These are phyloP conservation scores for Umbelopsis sp. DNA, from an alignment of 192 early-diverging fungal genomes.

Conservation along the genomic window DNA sequence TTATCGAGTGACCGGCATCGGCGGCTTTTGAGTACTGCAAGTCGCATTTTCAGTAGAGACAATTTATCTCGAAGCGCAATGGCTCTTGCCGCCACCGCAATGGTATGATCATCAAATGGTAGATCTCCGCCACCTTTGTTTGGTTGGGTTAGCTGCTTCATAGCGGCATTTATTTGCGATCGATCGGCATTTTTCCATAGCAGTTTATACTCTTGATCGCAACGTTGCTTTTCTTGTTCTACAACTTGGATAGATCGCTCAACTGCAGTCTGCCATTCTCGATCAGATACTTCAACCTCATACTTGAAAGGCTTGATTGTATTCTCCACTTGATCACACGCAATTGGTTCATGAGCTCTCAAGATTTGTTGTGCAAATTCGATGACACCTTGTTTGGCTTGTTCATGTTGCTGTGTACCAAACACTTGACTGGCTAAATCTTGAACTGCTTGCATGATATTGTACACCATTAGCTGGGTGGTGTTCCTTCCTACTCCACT, in stretches of 20 bases:
- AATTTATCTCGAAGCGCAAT: constrained; percentile 72
- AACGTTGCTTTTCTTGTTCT: constrained; percentile 70
- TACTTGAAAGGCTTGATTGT: constrained; percentile 98
- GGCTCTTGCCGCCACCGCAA: constrained; percentile 73
- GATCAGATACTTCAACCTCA: constrained; percentile 87
- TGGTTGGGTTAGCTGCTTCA: constrained; percentile 68
- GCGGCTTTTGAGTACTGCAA: constrained; percentile 74
- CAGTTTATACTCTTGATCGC: constrained; percentile 62
- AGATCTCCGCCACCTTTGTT: constrained; percentile 52
- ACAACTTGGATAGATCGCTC: constrained; percentile 70
- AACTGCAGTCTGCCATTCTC: constrained; percentile 87
- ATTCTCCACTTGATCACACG: constrained; percentile 95
- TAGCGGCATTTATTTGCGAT: constrained; percentile 76
- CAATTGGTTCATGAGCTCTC: constrained; percentile 77
- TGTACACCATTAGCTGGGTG: constrained; percentile 87
- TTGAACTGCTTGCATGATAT: constrained; percentile 76
- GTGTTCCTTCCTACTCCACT: constrained; percentile 85
- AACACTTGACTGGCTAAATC: constrained; percentile 73
- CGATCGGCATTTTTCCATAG: constrained; percentile 73
- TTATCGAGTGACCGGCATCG: constrained; percentile 72
- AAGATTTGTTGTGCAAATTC: constrained; percentile 80
- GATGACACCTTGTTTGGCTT: constrained; percentile 71
- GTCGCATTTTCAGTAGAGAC: constrained; percentile 68
- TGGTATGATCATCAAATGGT: constrained; percentile 65
- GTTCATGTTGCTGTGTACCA: constrained; percentile 75